These are phyloP conservation scores for Salvia rosmarinus DNA, from an alignment of 257 asterid genomes.

Conservation along the genomic window DNA sequence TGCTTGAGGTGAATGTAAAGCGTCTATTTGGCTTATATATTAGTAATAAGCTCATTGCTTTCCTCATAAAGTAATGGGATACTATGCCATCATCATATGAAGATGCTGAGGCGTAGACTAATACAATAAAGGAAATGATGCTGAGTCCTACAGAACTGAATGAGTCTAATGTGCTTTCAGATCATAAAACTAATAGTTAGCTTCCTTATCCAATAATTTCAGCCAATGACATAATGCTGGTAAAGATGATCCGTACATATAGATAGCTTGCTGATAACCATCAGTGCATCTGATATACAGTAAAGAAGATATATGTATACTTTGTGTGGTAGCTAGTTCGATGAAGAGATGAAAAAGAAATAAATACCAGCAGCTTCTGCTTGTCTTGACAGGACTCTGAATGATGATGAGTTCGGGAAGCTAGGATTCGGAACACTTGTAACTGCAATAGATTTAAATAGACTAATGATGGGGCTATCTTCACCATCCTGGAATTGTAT, in stretches of 20 bases:
- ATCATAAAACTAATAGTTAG: not conserved
- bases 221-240: too few species aligned
- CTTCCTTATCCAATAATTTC: not conserved
- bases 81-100: conserved; percentile 19
- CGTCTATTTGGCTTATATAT: not conserved
- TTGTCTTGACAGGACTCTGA: conserved; percentile 78
- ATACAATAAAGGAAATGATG: not conserved
- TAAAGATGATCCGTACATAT: too few species aligned
- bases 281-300: not conserved
- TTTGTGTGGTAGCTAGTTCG: not conserved
- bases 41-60: not conserved
- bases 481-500: conserved; percentile 73
- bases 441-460: conserved; percentile 79
- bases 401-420: conserved; percentile 70
- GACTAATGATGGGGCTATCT: conserved; percentile 83
- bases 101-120: conserved; percentile 9
- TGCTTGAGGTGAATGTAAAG: too few species aligned
- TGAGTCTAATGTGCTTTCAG: not conserved
- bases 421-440: conserved; percentile 62
- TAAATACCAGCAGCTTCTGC: conserved; percentile 98
- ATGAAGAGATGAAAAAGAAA: conserved; percentile 18
- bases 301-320: too few species aligned
- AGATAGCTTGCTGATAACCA: too few species aligned
- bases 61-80: not conserved
- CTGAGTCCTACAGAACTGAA: not conserved